Percentiles rank a stretch among this genome's conserved stretches.
phyloP scores from a whole-genome alignment of 345 rosid genomes.

The Hibiscus trionum region DNA sequence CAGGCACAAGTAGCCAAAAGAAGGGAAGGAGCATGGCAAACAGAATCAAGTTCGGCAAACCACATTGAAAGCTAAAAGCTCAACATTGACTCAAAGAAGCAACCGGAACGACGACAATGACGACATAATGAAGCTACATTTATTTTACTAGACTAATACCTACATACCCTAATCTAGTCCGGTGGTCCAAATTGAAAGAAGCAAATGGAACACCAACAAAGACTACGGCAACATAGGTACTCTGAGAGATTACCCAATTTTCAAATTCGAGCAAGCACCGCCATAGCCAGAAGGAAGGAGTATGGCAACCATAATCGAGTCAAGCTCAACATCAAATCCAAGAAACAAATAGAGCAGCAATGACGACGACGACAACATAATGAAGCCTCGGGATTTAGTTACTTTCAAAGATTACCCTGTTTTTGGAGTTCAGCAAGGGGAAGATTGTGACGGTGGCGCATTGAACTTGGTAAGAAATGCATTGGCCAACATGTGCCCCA shows the following conservation, averaged over 20 bases:
- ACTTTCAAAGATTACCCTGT: neutral
- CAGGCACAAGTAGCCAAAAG: too few relatives aligned
- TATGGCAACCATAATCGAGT: neutral
- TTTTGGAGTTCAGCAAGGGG: neutral
- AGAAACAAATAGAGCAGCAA: neutral
- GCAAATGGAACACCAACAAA: neutral
- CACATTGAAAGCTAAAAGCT: neutral
- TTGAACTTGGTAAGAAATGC: conserved; percentile 43
- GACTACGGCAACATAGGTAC: neutral
- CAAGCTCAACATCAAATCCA: neutral
- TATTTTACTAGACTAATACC: too few relatives aligned
- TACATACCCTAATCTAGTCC: too few relatives aligned
- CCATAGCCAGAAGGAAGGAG: too few relatives aligned
- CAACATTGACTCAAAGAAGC: neutral
- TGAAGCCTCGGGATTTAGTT: neutral
- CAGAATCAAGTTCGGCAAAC: neutral
- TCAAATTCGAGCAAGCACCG: too few relatives aligned
- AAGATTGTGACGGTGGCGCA: neutral
- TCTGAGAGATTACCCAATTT: neutral
- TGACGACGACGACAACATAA: neutral
- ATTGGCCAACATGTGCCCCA: conserved; percentile 66
- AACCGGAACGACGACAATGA: neutral
- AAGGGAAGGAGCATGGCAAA: too few relatives aligned
- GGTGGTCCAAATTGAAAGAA: neutral
- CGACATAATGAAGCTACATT: neutral